Conservation (phyloP, 106 monocot genomes). For the Allium sativum region DNA sequence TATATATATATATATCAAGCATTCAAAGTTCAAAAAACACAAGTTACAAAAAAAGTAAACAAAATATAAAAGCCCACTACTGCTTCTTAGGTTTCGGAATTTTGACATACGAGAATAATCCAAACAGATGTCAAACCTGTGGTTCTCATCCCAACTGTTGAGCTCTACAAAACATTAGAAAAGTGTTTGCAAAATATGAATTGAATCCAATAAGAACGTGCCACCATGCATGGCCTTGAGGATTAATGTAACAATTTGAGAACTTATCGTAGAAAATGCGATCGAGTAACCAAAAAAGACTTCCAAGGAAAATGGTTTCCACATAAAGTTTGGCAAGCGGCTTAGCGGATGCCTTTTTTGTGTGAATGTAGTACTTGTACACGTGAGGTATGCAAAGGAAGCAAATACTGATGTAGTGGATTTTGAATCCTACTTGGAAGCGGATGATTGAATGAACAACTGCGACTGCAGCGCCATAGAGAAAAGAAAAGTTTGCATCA, state of each 20-base stretch:
- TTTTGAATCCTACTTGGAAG: slow-evolving; percentile 42
- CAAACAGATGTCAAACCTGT: slow-evolving; percentile 25
- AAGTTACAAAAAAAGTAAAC: too few species aligned
- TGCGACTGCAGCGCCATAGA: slow-evolving; percentile 60
- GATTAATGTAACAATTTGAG: slow-evolving; percentile 48
- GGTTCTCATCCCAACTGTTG: slow-evolving; percentile 76
- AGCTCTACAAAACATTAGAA: slow-evolving; percentile 81
- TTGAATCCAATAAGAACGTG: slow-evolving; percentile 84
- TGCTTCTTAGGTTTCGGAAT: slow-evolving; percentile 47
- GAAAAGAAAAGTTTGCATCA: slow-evolving; percentile 81
- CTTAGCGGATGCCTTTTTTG: slow-evolving; percentile 56
- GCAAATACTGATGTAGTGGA: slow-evolving; percentile 61
- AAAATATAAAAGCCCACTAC: not conserved
- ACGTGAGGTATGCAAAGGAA: slow-evolving; percentile 74
- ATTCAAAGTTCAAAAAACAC: too few species aligned
- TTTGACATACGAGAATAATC: slow-evolving; percentile 62
- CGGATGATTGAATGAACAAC: slow-evolving; percentile 38
- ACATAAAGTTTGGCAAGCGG: slow-evolving; percentile 55
- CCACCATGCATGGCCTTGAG: slow-evolving; percentile 91
- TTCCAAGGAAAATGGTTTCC: slow-evolving; percentile 34
- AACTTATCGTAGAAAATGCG: slow-evolving; percentile 48
- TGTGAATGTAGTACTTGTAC: slow-evolving; percentile 95
- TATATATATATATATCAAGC: too few species aligned
- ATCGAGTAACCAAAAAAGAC: slow-evolving; percentile 55
- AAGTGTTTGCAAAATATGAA: slow-evolving; percentile 77